phyloP scores from a whole-genome alignment of 2,329 filamentous ascomycete genomes.

The Orbilia oligospora region DNA sequence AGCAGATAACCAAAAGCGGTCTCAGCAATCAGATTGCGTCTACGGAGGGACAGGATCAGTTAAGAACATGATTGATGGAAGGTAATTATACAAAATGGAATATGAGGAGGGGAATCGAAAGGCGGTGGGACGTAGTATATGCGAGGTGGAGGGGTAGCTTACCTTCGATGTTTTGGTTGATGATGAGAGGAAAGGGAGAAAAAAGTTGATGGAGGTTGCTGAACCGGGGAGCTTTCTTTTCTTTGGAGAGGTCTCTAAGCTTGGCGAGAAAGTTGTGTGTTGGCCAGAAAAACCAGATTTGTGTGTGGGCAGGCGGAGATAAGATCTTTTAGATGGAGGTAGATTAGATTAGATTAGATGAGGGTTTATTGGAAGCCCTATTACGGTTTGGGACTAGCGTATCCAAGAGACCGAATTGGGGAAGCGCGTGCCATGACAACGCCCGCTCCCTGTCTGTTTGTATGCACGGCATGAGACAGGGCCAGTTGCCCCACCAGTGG shows the following conservation, averaged over 20 bases:
- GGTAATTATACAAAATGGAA: neutral
- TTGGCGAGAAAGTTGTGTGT: conserved; percentile 19
- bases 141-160: conserved; percentile 26
- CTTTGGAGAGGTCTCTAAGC: conserved; percentile 54
- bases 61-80: conserved; percentile 16
- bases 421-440: conserved; percentile 57
- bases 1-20: conserved; percentile 56
- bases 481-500: conserved; percentile 36
- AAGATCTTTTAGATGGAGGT: conserved; percentile 8
- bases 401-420: conserved; percentile 26
- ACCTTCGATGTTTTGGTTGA: conserved; percentile 61
- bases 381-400: neutral
- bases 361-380: conserved; percentile 32
- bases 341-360: conserved; percentile 55
- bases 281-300: conserved; percentile 11
- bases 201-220: conserved; percentile 18
- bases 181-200: conserved; percentile 20
- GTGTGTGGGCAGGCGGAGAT: conserved; percentile 29
- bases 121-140: neutral
- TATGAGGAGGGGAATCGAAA: conserved; percentile 3
- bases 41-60: conserved; percentile 31
- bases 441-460: conserved; percentile 48
- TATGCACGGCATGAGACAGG: conserved; percentile 39
- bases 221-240: neutral
- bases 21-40: conserved; percentile 61